These are phyloP conservation scores for Metarhizium guizhouense DNA, from an alignment of 2,329 filamentous ascomycete species.

Conservation along the genomic window DNA sequence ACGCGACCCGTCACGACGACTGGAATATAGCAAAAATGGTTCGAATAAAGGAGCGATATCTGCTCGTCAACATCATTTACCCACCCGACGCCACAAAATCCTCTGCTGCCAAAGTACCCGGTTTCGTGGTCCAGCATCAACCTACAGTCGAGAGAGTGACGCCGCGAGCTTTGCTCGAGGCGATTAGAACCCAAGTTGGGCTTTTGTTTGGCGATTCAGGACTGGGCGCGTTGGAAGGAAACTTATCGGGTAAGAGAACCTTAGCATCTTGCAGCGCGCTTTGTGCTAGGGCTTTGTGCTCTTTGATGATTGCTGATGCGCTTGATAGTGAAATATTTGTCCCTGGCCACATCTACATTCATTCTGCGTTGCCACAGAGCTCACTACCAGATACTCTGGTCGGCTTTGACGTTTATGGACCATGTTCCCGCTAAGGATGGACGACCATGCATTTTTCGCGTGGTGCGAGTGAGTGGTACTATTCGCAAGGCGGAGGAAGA, in stretches of 20 bases:
- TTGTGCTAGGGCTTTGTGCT: background rate
- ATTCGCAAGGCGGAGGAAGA: slow-evolving; percentile 90
- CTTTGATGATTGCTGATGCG: background rate
- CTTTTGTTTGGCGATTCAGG: slow-evolving; percentile 85
- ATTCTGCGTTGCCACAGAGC: slow-evolving; percentile 78
- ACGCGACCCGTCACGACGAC: background rate
- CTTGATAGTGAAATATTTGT: slow-evolving; percentile 77
- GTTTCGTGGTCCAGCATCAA: slow-evolving; percentile 66
- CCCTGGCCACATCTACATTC: slow-evolving; percentile 83
- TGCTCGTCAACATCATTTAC: slow-evolving; percentile 91
- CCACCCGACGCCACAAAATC: slow-evolving; percentile 43
- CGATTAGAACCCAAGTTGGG: slow-evolving; percentile 61
- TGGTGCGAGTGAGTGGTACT: slow-evolving; percentile 83
- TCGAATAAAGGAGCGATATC: slow-evolving; percentile 89
- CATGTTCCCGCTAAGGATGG: slow-evolving; percentile 52
- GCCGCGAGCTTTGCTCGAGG: slow-evolving; percentile 53
- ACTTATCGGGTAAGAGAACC: slow-evolving; percentile 50
- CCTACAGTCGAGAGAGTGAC: slow-evolving; percentile 69
- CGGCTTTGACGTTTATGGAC: slow-evolving; percentile 73
- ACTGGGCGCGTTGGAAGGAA: slow-evolving; percentile 60
- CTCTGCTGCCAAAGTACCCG: slow-evolving; percentile 33
- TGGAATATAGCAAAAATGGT: slow-evolving; percentile 55
- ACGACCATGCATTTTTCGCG: slow-evolving; percentile 66
- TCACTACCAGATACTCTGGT: slow-evolving; percentile 84
- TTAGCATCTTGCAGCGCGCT: background rate